Evolutionary conservation across 2,329 filamentous ascomycete genomes (phyloP).

Genomic region (Diplodia scrobiculata): DNA sequence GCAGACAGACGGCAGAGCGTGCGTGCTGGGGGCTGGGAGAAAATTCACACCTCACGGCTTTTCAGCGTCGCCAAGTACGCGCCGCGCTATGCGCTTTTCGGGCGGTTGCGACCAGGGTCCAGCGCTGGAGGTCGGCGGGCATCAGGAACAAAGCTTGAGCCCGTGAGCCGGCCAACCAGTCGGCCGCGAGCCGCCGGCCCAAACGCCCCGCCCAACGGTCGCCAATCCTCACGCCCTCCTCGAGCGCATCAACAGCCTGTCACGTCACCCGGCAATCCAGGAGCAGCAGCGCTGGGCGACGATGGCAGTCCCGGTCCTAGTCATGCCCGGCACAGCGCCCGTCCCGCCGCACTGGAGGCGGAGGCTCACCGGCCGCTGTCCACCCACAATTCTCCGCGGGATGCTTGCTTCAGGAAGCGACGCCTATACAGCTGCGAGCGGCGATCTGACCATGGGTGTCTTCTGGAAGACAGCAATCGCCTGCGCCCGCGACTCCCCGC

Average conservation of each 20-base stretch:
- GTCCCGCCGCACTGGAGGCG: neutral
- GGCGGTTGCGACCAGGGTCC: neutral
- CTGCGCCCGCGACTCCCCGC: conserved; percentile 8
- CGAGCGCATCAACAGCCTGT: conserved; percentile 4
- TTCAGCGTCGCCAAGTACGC: conserved; percentile 10
- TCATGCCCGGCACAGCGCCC: neutral
- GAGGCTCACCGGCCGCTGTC: conserved; percentile 6
- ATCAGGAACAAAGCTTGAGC: conserved; percentile 17
- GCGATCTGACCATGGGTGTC: conserved; percentile 16
- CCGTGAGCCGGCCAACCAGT: conserved; percentile 10
- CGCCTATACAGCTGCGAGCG: neutral
- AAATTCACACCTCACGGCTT: conserved; percentile 24
- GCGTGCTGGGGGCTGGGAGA: conserved; percentile 18
- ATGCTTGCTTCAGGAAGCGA: conserved; percentile 24
- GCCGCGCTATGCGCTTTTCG: conserved; percentile 10
- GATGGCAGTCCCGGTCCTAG: neutral
- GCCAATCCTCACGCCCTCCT: conserved; percentile 11
- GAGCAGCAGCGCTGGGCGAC: conserved; percentile 16
- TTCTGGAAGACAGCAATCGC: conserved; percentile 1
- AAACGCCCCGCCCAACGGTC: conserved; percentile 14
- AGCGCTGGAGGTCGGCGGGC: neutral
- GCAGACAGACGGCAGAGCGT: neutral
- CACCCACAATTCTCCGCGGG: conserved; percentile 15
- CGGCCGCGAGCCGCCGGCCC: conserved; percentile 13
- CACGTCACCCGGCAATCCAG: conserved; percentile 23